Evolutionary conservation across 768 basidiomycete species (phyloP).

Genomic region (Multifurca ochricompacta): DNA sequence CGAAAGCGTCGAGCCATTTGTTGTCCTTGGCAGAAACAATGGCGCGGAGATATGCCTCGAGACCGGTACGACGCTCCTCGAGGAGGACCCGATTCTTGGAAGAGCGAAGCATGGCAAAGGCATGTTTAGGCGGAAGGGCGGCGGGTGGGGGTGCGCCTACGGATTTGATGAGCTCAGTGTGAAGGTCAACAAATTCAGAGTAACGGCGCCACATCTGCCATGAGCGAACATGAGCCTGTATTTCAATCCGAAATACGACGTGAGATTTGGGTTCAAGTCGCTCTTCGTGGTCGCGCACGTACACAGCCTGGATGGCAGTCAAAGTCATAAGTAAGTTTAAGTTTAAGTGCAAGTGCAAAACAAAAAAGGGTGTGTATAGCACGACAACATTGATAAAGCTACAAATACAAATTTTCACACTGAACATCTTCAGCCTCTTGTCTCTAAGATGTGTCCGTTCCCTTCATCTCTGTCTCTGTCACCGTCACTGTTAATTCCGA

Average conservation of each 20-base stretch:
- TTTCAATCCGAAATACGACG: conserved; percentile 72
- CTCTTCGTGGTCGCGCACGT: conserved; percentile 62
- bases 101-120: conserved; percentile 57
- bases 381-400: conserved; percentile 6
- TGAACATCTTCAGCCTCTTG: background rate
- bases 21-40: conserved; percentile 78
- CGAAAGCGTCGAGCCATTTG: conserved; percentile 70
- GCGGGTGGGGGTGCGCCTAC: conserved; percentile 74
- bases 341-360: no score
- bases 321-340: conserved; percentile 34
- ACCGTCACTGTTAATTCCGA: background rate
- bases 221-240: conserved; percentile 82
- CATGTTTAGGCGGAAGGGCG: conserved; percentile 79
- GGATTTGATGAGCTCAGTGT: conserved; percentile 73
- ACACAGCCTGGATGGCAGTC: conserved; percentile 73
- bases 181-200: conserved; percentile 87
- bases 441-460: conserved; percentile 1
- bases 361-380: no score
- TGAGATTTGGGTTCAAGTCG: conserved; percentile 67
- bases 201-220: conserved; percentile 95
- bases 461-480: background rate
- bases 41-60: conserved; percentile 81
- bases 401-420: background rate
- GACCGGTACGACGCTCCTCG: conserved; percentile 66
- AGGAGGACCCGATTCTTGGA: conserved; percentile 53